Conservation (phyloP, 176 grass and related monocot genomes). For the Sorghum bicolor region DNA sequence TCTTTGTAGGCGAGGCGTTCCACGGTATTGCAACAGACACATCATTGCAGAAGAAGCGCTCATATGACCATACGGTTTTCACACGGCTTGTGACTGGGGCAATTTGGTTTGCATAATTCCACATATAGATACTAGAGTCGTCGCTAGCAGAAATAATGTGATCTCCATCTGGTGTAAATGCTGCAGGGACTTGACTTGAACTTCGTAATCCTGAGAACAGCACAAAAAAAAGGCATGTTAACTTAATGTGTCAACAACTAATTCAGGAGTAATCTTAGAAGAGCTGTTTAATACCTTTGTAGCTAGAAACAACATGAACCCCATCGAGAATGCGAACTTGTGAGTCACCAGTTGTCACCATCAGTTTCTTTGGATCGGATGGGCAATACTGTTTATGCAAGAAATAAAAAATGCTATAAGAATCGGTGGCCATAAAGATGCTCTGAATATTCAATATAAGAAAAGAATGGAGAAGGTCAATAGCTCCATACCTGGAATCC, state of each 20-base stretch:
- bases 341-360: conserved; percentile 87
- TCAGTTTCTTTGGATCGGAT: conserved; percentile 68
- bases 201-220: conserved; percentile 46
- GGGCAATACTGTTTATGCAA: conserved; percentile 75
- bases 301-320: conserved; percentile 64
- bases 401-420: conserved; percentile 9
- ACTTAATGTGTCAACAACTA: neutral
- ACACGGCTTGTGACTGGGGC: conserved; percentile 23
- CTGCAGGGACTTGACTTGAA: conserved; percentile 67
- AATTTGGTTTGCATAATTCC: conserved; percentile 64
- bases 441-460: conserved; percentile 1
- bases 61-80: conserved; percentile 59
- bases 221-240: conserved; percentile 14
- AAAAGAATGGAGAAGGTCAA: neutral
- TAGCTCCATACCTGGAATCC: conserved; percentile 72
- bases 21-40: conserved; percentile 79
- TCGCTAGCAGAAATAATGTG: conserved; percentile 79
- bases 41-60: conserved; percentile 56
- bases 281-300: conserved; percentile 57
- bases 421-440: neutral
- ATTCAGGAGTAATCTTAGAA: neutral
- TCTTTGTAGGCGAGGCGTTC: conserved; percentile 45
- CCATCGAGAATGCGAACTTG: conserved; percentile 81
- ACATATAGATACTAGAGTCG: conserved; percentile 71
- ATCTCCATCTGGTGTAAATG: conserved; percentile 79